Evolutionary conservation across 75 land plant genomes (phyloP).

Genomic region (Cunninghamia lanceolata): DNA sequence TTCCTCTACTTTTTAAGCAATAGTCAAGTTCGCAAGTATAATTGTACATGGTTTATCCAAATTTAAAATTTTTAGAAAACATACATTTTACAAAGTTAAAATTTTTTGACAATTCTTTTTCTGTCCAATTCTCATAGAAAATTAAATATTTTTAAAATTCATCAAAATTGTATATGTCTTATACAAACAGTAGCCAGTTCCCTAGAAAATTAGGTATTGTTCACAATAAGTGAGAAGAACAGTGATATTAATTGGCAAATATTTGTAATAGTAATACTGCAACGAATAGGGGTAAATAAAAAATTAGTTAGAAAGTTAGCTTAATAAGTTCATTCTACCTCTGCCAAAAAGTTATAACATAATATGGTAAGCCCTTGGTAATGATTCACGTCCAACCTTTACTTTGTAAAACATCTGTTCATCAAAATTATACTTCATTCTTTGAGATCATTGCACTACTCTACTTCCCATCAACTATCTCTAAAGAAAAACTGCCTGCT

Average conservation of each 20-base stretch:
- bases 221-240: background rate
- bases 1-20: background rate
- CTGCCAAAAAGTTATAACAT: background rate
- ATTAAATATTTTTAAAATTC: background rate
- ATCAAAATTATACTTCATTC: background rate
- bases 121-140: background rate
- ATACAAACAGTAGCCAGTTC: background rate
- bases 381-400: background rate
- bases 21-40: background rate
- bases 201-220: background rate
- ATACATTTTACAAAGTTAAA: background rate
- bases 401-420: background rate
- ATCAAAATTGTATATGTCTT: background rate
- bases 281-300: background rate
- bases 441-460: background rate
- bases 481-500: background rate
- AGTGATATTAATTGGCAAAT: background rate
- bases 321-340: background rate
- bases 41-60: background rate
- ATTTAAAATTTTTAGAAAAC: background rate
- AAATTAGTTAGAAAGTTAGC: background rate
- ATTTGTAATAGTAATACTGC: background rate
- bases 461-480: background rate
- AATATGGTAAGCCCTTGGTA: background rate
- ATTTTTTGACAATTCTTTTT: background rate